Base-by-base conservation (phyloP, 768 basidiomycete genomes). In the Panellus pusillus region DNA sequence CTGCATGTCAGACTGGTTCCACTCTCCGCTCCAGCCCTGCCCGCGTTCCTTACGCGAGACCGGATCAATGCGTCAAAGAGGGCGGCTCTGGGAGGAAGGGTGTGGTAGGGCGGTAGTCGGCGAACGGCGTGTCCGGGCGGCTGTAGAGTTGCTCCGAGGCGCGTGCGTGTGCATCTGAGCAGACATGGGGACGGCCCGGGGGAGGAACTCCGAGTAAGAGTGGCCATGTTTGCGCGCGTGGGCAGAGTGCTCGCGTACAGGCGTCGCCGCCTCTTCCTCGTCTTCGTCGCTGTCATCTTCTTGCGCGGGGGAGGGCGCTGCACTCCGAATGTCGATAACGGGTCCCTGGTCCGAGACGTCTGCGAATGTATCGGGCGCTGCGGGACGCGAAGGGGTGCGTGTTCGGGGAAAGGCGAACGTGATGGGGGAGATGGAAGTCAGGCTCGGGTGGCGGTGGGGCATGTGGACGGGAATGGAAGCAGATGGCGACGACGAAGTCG, bases 11-110 rank as follows among this genome's bases (percentile, higher is more conserved):
- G 50, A 47, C 54, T 61, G 61, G 40, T 66, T 66, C 66, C 66
- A 66, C 52, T 66, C 66, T 15, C 66, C 66, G 50, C 66, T 66
- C 66, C 66, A 66, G 27, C 64, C 66, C 39, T 61, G 57, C 46
- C 53, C 56, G 42, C 54, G 61, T 55, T 65, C 65, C 35, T 49
- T 58, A 43, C 65, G 68, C 61, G 29, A 69, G 63, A 52, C 47
- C 7, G 14, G 35, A 3, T 14, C 36, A 43, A 32, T 27, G 35
- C 18, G 19, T 18, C 50, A 17, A n/a, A 11, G n/a, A 24, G n/a
- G 20, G 36, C 41, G 35, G 46, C 9, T 50, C 43, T 12, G 43
- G 13, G 41, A 31, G 14, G 39, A 40, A 20, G 39, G n/a, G 19
- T 12, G n/a, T 20, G 11, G 12, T 15, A 15, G 39, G 39, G 39